Percentiles rank a stretch among this genome's conserved stretches.
These are phyloP conservation scores for Cucurbita ficifolia DNA, from an alignment of 306 rosid species.

Conservation along the genomic window DNA sequence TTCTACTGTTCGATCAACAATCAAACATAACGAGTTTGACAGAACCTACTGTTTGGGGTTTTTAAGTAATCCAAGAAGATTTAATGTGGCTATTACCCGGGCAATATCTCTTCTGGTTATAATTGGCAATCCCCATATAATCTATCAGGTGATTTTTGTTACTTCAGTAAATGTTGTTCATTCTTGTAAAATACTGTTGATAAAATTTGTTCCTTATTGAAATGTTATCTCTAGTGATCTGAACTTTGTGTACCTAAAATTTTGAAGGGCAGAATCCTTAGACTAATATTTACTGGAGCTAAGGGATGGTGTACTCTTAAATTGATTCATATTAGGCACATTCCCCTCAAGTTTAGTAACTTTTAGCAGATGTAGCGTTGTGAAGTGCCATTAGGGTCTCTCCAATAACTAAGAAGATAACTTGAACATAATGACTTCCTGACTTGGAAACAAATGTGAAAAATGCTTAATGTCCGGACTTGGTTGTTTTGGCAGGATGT, in stretches of 20 bases:
- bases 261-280: not conserved
- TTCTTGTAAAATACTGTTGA: not conserved
- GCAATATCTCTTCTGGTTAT: slow-evolving; percentile 71
- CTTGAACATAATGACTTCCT: not conserved
- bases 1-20: slow-evolving; percentile 91
- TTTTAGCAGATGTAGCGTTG: not conserved
- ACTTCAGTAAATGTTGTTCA: not conserved
- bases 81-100: slow-evolving; percentile 86
- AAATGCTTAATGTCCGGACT: not conserved
- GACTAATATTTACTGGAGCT: not conserved
- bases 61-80: slow-evolving; percentile 78
- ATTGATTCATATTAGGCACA: not conserved
- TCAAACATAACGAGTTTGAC: slow-evolving; percentile 85
- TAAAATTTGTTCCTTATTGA: not conserved
- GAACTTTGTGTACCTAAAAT: not conserved
- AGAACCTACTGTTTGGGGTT: slow-evolving; percentile 68
- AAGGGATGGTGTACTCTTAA: not conserved
- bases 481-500: slow-evolving; percentile 42
- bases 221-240: not conserved
- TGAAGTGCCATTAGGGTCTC: not conserved
- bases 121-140: slow-evolving; percentile 84
- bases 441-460: not conserved
- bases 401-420: not conserved
- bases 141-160: slow-evolving; percentile 51
- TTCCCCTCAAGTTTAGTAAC: not conserved